These are phyloP conservation scores for Phytopythium vexans DNA, from an alignment of 352 stramenopile genomes.

Conservation along the genomic window DNA sequence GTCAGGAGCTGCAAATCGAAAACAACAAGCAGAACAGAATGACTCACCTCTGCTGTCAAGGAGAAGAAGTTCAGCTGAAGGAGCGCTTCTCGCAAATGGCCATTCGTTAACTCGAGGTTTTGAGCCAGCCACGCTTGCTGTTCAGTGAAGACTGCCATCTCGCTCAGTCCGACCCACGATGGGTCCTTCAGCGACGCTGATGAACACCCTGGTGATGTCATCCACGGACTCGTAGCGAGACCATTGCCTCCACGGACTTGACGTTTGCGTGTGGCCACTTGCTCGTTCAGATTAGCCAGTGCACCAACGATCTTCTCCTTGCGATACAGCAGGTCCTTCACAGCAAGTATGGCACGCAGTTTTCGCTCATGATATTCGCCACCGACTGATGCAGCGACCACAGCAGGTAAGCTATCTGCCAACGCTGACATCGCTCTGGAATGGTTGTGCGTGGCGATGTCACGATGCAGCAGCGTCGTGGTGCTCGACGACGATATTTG, in stretches of 20 bases:
- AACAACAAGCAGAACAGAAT: neutral
- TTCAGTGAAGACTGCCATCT: constrained; percentile 38
- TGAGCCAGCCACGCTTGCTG: constrained; percentile 66
- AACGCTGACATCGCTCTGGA: neutral
- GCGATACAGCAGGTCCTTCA: constrained; percentile 65
- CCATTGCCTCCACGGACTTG: constrained; percentile 11
- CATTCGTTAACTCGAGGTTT: constrained; percentile 70
- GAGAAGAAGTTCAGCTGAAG: constrained; percentile 57
- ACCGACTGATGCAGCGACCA: neutral
- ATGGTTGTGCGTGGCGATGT: constrained; percentile 5
- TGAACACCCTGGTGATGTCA: constrained; percentile 21
- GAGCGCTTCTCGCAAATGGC: constrained; percentile 46
- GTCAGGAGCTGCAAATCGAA: too few species aligned
- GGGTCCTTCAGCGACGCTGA: constrained; percentile 22
- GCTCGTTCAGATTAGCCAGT: constrained; percentile 46
- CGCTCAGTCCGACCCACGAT: constrained; percentile 13
- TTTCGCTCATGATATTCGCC: constrained; percentile 33
- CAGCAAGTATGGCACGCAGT: constrained; percentile 33
- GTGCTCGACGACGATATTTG: neutral
- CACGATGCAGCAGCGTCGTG: constrained; percentile 24
- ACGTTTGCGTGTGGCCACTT: constrained; percentile 18
- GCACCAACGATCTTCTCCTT: constrained; percentile 64
- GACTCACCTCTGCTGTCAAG: neutral
- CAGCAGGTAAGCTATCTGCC: too few species aligned
- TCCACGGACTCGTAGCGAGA: constrained; percentile 22